Evolutionary conservation across 371 early-diverging fungal genomes (phyloP).

Genomic region (Racocetra persica): DNA sequence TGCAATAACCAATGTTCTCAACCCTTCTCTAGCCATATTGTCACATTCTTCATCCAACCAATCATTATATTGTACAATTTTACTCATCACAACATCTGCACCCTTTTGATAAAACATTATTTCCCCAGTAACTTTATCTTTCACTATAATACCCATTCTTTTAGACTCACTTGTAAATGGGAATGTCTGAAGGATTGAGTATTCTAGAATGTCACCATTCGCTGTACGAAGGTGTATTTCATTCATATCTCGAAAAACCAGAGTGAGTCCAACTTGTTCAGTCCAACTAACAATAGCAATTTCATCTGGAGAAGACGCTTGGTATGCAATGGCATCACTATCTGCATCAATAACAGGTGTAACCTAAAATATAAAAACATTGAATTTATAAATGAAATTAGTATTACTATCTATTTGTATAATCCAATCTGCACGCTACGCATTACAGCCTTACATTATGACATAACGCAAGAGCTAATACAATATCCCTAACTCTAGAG

Average conservation of each 20-base stretch:
- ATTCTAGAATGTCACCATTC: conserved; percentile 55
- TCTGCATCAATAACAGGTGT: conserved; percentile 52
- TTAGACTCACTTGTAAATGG: conserved; percentile 99
- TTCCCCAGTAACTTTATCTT: conserved; percentile 70
- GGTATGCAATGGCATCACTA: conserved; percentile 74
- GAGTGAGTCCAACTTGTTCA: conserved; percentile 85
- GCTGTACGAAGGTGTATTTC: conserved; percentile 75
- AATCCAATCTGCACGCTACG: background rate
- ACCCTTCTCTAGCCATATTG: conserved; percentile 99
- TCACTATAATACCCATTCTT: conserved; percentile 98
- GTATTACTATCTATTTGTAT: background rate
- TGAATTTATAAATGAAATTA: background rate
- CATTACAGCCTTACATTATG: conserved; percentile 78
- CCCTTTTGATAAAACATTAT: conserved; percentile 96
- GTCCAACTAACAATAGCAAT: conserved; percentile 99
- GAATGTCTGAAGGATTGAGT: conserved; percentile 85
- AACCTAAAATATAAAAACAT: conserved; percentile 6
- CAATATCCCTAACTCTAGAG: conserved; percentile 80
- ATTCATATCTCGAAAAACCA: conserved; percentile 78
- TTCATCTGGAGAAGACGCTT: conserved; percentile 99
- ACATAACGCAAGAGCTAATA: conserved; percentile 89
- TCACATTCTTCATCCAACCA: conserved; percentile 99
- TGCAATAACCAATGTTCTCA: conserved; percentile 97
- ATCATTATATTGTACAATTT: conserved; percentile 93
- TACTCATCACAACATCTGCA: conserved; percentile 97